A percentile compares a stretch with the other conserved stretches of the same genome.
Conservation (phyloP, 768 basidiomycete species). For the Phlegmacium glaucopus region DNA sequence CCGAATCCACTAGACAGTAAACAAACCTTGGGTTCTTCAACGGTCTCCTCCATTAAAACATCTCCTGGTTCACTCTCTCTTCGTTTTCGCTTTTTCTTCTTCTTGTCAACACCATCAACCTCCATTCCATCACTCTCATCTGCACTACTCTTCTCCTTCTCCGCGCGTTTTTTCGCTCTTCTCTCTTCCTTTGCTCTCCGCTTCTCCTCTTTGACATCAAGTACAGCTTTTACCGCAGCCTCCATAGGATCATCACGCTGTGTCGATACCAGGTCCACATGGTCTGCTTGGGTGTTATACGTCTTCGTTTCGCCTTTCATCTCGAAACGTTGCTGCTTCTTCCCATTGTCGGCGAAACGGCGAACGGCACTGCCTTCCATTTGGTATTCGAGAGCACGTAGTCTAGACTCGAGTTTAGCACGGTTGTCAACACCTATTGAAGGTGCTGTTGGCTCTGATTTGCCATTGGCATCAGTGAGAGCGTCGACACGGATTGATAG, state of each 20-base stretch:
- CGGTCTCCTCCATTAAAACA: conserved; percentile 22
- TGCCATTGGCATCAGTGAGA: conserved; percentile 87
- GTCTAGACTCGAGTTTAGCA: conserved; percentile 90
- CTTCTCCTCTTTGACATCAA: conserved; percentile 89
- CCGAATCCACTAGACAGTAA: conserved; percentile 7
- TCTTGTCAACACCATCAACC: conserved; percentile 38
- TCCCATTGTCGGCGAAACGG: conserved; percentile 52
- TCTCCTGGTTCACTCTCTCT: conserved; percentile 27
- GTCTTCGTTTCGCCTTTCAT: conserved; percentile 74
- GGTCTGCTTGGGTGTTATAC: conserved; percentile 87
- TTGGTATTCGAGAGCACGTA: conserved; percentile 85
- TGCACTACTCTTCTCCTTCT: conserved; percentile 34
- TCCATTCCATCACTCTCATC: conserved; percentile 38
- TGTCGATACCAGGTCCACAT: conserved; percentile 79
- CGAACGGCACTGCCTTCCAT: conserved; percentile 71
- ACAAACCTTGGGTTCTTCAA: conserved; percentile 42
- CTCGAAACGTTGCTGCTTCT: conserved; percentile 78
- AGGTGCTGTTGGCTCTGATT: conserved; percentile 77
- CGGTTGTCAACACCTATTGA: conserved; percentile 92
- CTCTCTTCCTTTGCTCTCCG: conserved; percentile 75
- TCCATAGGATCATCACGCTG: conserved; percentile 77
- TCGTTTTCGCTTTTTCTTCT: conserved; percentile 49
- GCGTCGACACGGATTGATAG: conserved; percentile 98
- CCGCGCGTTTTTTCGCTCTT: conserved; percentile 65
- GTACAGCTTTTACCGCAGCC: conserved; percentile 65